These are phyloP conservation scores for Paecilomyces sp. DNA, from an alignment of 2,329 filamentous ascomycete genomes.

Conservation along the genomic window DNA sequence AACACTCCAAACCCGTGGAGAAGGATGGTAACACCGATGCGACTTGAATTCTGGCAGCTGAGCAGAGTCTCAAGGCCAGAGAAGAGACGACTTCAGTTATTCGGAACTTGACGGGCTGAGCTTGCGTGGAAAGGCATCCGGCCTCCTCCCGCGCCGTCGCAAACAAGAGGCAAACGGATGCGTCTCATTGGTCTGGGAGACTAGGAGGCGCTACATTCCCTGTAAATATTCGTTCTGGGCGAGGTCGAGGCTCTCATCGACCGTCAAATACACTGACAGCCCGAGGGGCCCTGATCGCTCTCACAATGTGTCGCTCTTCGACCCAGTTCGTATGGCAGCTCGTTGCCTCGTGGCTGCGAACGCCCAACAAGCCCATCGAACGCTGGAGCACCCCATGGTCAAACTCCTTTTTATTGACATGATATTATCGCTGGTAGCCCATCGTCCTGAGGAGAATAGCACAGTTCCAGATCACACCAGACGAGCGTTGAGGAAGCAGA, in stretches of 20 bases:
- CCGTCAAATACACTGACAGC: conserved; percentile 2
- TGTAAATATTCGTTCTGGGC: conserved; percentile 6
- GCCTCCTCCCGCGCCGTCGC: neutral
- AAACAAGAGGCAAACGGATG: neutral
- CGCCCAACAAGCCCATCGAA: neutral
- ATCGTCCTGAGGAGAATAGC: neutral
- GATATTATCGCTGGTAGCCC: neutral
- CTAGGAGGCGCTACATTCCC: neutral
- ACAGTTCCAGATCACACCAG: neutral
- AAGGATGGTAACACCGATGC: neutral
- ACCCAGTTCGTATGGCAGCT: neutral
- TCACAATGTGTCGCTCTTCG: neutral
- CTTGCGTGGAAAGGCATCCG: neutral
- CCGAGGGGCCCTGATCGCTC: neutral
- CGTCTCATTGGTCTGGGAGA: neutral
- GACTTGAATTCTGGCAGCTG: neutral
- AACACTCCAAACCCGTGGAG: neutral
- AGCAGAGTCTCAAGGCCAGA: neutral
- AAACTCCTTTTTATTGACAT: neutral
- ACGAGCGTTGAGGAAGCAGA: neutral
- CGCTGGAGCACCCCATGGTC: neutral
- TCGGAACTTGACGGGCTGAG: neutral
- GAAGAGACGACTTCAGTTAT: neutral
- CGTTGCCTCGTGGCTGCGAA: neutral
- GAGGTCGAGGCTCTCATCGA: conserved; percentile 16